Evolutionary conservation across 768 basidiomycete species (phyloP).

Genomic region (Rhodosporidiobolus odoratus): DNA sequence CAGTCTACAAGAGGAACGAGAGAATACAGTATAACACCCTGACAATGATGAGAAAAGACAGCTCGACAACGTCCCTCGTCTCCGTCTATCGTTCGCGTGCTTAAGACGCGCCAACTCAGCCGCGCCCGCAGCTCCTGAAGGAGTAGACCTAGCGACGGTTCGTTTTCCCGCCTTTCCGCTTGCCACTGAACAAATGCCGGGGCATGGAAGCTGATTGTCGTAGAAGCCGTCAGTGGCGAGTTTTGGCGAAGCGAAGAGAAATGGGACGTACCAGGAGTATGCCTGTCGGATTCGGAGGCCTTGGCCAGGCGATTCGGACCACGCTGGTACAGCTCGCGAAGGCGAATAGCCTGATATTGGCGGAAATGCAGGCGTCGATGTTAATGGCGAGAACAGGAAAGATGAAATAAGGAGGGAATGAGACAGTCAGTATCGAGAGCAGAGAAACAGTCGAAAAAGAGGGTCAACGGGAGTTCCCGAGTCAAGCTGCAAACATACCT

Average conservation of each 20-base stretch:
- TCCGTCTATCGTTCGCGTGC: too few species aligned
- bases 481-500: too few species aligned
- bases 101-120: too few species aligned
- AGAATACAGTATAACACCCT: too few species aligned
- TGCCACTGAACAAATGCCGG: conserved; percentile 78
- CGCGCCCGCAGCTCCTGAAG: too few species aligned
- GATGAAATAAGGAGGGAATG: neutral
- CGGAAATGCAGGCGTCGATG: conserved; percentile 58
- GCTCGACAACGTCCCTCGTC: too few species aligned
- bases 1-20: too few species aligned
- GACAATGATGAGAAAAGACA: too few species aligned
- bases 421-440: neutral
- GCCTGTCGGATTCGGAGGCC: conserved; percentile 83
- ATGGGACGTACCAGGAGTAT: conserved; percentile 45
- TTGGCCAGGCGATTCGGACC: conserved; percentile 80
- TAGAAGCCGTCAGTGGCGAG: neutral
- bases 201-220: conserved; percentile 57
- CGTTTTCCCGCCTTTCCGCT: conserved; percentile 75
- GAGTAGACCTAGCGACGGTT: conserved; percentile 51
- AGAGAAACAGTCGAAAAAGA: neutral
- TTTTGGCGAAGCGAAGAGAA: neutral
- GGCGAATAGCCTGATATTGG: conserved; percentile 64
- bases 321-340: conserved; percentile 81
- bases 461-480: too few species aligned
- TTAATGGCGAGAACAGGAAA: conserved; percentile 32